Evolutionary conservation across 495 filamentous ascomycete species (phyloP), one percentile per base, ranked within the genome.

Genomic region (Penicillium fimorum): DNA sequence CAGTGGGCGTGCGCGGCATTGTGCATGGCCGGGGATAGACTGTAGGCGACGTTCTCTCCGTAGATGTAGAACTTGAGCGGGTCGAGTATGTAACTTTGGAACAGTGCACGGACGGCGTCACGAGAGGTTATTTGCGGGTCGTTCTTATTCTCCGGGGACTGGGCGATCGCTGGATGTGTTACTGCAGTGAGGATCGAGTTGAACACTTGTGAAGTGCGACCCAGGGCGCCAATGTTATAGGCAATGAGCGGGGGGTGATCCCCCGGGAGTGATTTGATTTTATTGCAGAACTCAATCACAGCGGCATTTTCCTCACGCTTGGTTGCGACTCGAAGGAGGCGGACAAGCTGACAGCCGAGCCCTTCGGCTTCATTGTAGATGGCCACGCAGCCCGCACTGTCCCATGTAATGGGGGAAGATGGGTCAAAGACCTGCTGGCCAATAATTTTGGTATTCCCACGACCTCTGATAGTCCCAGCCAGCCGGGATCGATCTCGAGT

Each of bases 1-100:
- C 83, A 87, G 40, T 83, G 82, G 45, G 82, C 76, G 66, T 87
- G 87, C 12, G 89, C 89, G 3, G 88, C 88, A 55, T 82, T 87
- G 64, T 92, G 87, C 88, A 92, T 94, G 0, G 83, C 84, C 0
- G 90, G 89, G 0, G 87, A 90, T 32, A 91, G 73, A 66, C 85
- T 90, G 70, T 90, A 90, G 27, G 83, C 79, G 17, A 91, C 87
- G 51, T 80, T 87, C 18, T 84, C 85, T 4, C 89, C 90, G 25
- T 88, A 76, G 35, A 90, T 85, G 66, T 87, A 91, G 64, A 90
- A 91, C 43, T 88, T 77, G 33, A 92, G 77, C 0, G 88, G 87
- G 43, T 84, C 81, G n/a, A 81, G 72, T 30, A 83, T 70, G 35
- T 81, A 83, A 41, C 77, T 79, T 25, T 80, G 76, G 48, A 79